These are phyloP conservation scores for Aspergillus floridensis DNA, from an alignment of 2,329 filamentous ascomycete genomes.

Conservation along the genomic window DNA sequence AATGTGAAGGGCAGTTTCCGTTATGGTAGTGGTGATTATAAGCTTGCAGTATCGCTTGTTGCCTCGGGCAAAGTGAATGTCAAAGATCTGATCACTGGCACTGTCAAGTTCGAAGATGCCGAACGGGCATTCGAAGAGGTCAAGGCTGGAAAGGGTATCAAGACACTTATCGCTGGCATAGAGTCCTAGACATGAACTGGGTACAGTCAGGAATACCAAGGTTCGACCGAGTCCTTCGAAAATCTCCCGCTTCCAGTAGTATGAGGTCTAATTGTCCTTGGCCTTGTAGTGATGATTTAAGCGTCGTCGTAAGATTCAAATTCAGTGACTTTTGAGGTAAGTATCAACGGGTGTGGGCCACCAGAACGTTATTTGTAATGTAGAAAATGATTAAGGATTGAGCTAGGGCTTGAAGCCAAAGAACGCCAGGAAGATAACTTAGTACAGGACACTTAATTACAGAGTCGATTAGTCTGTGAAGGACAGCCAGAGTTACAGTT, in stretches of 20 bases:
- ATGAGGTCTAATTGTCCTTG: too few relatives aligned
- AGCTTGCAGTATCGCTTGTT: slow-evolving; percentile 75
- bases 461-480: background rate
- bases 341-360: background rate
- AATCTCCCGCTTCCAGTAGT: background rate
- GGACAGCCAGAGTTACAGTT: background rate
- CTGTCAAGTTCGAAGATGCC: slow-evolving; percentile 76
- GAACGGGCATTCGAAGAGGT: slow-evolving; percentile 86
- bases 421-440: background rate
- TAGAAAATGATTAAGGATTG: background rate
- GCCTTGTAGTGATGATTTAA: background rate
- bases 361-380: background rate
- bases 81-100: slow-evolving; percentile 75
- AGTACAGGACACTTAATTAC: background rate
- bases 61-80: slow-evolving; percentile 66
- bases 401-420: background rate
- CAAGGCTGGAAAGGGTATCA: slow-evolving; percentile 68
- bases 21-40: slow-evolving; percentile 85
- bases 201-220: background rate
- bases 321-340: background rate
- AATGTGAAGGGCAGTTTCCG: slow-evolving; percentile 85
- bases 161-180: slow-evolving; percentile 46
- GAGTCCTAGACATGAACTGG: slow-evolving; percentile 16
- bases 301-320: background rate
- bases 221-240: background rate